Percentiles rank a stretch among this genome's conserved stretches.
Conservation (phyloP, 2,329 filamentous ascomycete genomes). For the Emericellopsis cladophorae region DNA sequence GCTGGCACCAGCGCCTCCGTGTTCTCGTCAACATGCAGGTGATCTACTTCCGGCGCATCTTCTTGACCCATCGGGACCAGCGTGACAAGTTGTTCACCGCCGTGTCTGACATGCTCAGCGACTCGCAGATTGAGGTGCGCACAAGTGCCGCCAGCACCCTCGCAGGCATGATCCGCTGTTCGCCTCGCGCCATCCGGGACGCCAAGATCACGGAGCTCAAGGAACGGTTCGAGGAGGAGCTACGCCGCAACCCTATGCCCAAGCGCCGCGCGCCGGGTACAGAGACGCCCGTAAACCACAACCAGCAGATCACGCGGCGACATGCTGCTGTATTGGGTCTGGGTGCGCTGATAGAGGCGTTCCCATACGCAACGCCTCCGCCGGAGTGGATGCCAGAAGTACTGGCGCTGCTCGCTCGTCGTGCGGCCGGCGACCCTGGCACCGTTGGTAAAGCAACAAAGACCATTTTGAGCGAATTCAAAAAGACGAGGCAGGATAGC, state of each 20-base stretch:
- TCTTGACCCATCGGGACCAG: conserved; percentile 64
- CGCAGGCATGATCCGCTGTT: conserved; percentile 96
- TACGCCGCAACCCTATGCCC: conserved; percentile 78
- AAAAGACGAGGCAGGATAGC: conserved; percentile 98
- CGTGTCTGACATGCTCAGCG: conserved; percentile 90
- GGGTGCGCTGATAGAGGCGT: conserved; percentile 84
- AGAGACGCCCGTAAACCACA: conserved; percentile 57
- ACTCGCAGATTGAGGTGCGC: conserved; percentile 85
- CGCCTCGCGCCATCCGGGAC: conserved; percentile 65
- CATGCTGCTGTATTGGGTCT: conserved; percentile 89
- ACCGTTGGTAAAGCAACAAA: conserved; percentile 95
- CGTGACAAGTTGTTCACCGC: conserved; percentile 76
- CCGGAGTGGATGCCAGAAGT: conserved; percentile 91
- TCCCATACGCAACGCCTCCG: conserved; percentile 89
- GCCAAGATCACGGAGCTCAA: conserved; percentile 66
- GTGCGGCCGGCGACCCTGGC: conserved; percentile 78
- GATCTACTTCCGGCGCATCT: conserved; percentile 92
- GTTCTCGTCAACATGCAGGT: conserved; percentile 98
- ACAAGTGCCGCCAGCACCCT: conserved; percentile 86
- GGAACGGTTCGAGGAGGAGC: conserved; percentile 62
- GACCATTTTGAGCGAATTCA: conserved; percentile 88
- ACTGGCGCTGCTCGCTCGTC: conserved; percentile 69
- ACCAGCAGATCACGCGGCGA: conserved; percentile 65
- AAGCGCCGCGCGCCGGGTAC: conserved; percentile 54
- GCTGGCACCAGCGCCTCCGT: conserved; percentile 91